A percentile compares a stretch with the other conserved stretches of the same genome.
Evolutionary conservation across 768 basidiomycete genomes (phyloP).

Genomic region (Lentinus tigrinus): DNA sequence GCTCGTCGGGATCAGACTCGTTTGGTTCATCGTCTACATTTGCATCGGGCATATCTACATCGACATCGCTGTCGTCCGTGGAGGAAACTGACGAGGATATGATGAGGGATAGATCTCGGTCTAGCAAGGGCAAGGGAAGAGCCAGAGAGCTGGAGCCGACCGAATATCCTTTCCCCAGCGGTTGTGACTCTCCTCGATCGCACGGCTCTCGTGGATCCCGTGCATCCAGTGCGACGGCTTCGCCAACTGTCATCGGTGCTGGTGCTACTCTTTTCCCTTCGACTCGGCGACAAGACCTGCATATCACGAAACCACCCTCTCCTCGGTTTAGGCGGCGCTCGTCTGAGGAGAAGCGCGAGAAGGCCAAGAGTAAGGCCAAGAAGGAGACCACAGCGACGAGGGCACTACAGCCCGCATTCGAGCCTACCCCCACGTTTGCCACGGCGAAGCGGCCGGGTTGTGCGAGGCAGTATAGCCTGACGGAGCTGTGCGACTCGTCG

Average conservation of each 20-base stretch:
- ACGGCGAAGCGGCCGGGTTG: background rate
- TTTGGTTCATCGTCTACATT: conserved; percentile 12
- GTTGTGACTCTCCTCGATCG: background rate
- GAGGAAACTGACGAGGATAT: conserved; percentile 5
- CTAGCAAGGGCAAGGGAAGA: conserved; percentile 9
- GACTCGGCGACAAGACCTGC: background rate
- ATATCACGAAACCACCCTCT: background rate
- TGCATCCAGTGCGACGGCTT: conserved; percentile 10
- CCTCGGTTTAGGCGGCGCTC: background rate
- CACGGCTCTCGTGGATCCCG: conserved; percentile 5
- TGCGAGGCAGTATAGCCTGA: conserved; percentile 20
- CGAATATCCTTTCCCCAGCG: conserved; percentile 25
- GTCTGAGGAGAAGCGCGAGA: background rate
- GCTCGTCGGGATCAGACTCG: conserved; percentile 2
- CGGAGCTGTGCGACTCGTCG: conserved; percentile 22
- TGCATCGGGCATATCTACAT: background rate
- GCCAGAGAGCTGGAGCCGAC: conserved; percentile 4
- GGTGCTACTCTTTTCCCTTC: background rate
- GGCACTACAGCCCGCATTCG: background rate
- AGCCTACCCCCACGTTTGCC: conserved; percentile 6
- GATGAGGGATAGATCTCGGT: background rate
- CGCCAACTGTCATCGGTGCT: conserved; percentile 1
- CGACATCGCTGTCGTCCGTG: conserved; percentile 4
- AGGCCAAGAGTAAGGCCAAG: background rate
- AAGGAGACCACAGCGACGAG: background rate